A percentile compares a stretch with the other conserved stretches of the same genome.
phyloP scores from a whole-genome alignment of 2,329 filamentous ascomycete species.

The Madurella mycetomatis region DNA sequence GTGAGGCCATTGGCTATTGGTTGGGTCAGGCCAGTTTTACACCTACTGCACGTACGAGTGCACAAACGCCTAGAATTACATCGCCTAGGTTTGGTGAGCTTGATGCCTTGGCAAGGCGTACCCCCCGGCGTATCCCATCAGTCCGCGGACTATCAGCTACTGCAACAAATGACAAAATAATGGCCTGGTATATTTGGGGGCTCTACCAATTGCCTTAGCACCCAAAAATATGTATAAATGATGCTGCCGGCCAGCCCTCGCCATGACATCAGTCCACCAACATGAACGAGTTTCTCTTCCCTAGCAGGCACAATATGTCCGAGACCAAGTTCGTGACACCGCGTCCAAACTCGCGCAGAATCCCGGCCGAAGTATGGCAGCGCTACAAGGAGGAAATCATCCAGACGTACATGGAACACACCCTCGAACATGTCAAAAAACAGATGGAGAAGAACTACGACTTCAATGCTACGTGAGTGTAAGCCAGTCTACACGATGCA shows the following conservation, averaged over 20 bases:
- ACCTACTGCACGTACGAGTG: neutral
- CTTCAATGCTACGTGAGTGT: conserved; percentile 18
- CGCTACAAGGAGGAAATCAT: neutral
- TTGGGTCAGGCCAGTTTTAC: neutral
- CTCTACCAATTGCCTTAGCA: no score
- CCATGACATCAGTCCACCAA: no score
- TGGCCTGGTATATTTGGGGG: no score
- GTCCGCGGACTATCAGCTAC: no score
- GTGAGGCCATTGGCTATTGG: neutral
- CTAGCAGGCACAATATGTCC: neutral
- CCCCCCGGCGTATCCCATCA: neutral
- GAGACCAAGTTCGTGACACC: neutral
- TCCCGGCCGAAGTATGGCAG: conserved; percentile 13
- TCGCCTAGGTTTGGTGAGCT: neutral
- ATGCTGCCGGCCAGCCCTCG: no score
- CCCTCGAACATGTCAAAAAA: conserved; percentile 1
- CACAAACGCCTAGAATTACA: neutral
- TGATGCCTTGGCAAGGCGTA: neutral
- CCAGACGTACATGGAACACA: neutral
- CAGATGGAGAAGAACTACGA: conserved; percentile 14
- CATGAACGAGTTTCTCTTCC: neutral
- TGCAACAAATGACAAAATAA: neutral
- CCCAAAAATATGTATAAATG: no score
- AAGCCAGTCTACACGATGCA: neutral
- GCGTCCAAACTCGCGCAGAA: conserved; percentile 5